phyloP scores from a whole-genome alignment of 345 rosid genomes.

The Punica granatum region DNA sequence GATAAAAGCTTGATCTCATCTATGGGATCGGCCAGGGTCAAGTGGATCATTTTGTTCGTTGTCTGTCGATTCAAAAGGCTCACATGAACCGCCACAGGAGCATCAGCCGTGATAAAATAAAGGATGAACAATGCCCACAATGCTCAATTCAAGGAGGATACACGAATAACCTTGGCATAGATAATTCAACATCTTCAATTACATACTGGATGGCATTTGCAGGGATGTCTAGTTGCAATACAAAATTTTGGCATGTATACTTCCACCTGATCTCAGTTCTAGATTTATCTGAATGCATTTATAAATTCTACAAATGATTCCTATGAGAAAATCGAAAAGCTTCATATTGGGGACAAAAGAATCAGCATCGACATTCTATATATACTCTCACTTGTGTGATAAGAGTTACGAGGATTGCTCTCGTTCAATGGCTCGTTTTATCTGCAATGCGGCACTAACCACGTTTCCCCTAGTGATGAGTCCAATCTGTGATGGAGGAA shows the following conservation, averaged over 20 bases:
- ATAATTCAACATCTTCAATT: neutral
- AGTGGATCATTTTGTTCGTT: no score
- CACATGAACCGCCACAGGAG: no score
- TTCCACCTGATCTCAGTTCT: neutral
- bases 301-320: neutral
- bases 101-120: no score
- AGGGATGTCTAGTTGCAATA: neutral
- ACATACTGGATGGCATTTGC: neutral
- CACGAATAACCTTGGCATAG: neutral
- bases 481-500: slow-evolving; percentile 47
- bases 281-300: neutral
- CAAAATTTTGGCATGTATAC: slow-evolving; percentile 4
- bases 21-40: no score
- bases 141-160: no score
- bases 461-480: slow-evolving; percentile 73
- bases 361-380: neutral
- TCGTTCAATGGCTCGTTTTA: slow-evolving; percentile 30
- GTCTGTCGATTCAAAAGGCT: no score
- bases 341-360: neutral
- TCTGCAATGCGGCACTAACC: slow-evolving; percentile 60
- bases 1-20: no score
- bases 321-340: neutral
- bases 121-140: no score
- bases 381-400: neutral
- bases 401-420: slow-evolving; percentile 7